Conservation (phyloP, 1,284 basidiomycete genomes). For the Malassezia arunalokei region DNA sequence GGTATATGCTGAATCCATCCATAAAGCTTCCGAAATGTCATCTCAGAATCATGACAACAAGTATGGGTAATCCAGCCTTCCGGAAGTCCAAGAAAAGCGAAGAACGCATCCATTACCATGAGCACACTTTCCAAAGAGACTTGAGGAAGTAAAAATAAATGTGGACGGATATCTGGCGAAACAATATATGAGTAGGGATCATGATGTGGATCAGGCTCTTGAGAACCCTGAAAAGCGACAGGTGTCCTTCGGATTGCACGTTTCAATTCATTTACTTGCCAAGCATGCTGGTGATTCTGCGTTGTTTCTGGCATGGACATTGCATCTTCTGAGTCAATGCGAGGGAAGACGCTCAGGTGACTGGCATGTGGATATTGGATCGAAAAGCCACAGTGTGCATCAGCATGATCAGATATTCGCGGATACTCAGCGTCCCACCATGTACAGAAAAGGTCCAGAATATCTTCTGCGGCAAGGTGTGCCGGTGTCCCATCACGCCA, state of each 20-base stretch:
- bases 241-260: neutral
- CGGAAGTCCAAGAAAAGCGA: neutral
- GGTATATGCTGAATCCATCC: neutral
- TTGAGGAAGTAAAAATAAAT: neutral
- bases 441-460: neutral
- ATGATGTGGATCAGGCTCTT: neutral
- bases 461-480: neutral
- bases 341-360: neutral
- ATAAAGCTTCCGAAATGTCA: no score
- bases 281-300: neutral
- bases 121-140: neutral
- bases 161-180: neutral
- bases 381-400: conserved; percentile 2
- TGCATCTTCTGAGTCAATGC: neutral
- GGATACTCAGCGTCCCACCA: conserved; percentile 14
- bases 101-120: neutral
- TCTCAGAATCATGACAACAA: no score
- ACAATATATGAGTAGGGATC: conserved; percentile 11
- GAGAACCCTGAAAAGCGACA: neutral
- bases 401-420: neutral
- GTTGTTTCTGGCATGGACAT: neutral
- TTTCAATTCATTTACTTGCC: neutral
- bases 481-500: neutral
- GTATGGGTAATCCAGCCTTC: neutral
- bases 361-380: neutral